phyloP scores from a whole-genome alignment of 2,329 filamentous ascomycete genomes.

The Parastagonospora avenae region DNA sequence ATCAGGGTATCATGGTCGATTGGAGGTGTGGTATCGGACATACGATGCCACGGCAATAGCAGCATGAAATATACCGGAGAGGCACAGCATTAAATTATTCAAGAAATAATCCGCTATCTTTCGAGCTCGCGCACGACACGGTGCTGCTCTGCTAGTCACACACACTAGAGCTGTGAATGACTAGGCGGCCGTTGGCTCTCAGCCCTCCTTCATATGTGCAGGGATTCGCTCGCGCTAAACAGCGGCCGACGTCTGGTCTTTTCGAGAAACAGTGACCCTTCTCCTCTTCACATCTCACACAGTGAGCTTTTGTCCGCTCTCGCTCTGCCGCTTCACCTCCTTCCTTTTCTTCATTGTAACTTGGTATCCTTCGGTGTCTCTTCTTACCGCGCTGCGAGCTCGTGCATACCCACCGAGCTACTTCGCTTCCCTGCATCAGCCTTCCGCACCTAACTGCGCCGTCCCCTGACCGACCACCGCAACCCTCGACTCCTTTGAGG shows the following conservation, averaged over 20 bases:
- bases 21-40: background rate
- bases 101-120: background rate
- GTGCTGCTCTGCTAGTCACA: constrained; percentile 6
- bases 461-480: constrained; percentile 21
- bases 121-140: background rate
- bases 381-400: constrained; percentile 20
- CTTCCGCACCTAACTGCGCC: constrained; percentile 8
- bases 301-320: constrained; percentile 12
- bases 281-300: constrained; percentile 12
- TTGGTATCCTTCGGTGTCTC: constrained; percentile 27
- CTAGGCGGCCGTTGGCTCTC: constrained; percentile 20
- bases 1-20: constrained; percentile 9
- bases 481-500: constrained; percentile 34
- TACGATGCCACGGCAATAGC: background rate
- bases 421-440: constrained; percentile 20
- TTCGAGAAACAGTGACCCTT: constrained; percentile 1
- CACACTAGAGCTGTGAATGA: constrained; percentile 11
- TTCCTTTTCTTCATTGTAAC: constrained; percentile 22
- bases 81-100: background rate
- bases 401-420: constrained; percentile 12
- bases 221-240: constrained; percentile 23
- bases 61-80: background rate
- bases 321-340: constrained; percentile 2
- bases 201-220: constrained; percentile 15
- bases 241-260: constrained; percentile 7